Percentiles rank a stretch among this genome's conserved stretches.
Evolutionary conservation across 129 eudicot genomes (phyloP).

Genomic region (Gnaphalium uliginosum): DNA sequence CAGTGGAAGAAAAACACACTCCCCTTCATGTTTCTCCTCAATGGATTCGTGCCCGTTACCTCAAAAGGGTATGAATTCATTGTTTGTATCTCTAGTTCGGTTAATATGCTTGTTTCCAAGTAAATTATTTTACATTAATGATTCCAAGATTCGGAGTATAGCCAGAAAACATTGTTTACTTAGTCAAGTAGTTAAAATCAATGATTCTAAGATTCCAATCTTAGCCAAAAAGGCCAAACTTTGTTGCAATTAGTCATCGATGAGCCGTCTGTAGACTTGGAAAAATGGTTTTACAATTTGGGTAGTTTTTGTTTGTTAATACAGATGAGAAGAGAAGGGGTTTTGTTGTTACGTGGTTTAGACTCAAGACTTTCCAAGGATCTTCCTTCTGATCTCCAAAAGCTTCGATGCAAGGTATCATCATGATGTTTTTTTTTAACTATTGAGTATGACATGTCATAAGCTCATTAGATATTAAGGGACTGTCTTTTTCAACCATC

Average conservation of each 20-base stretch:
- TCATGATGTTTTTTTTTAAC: no score
- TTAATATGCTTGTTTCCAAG: neutral
- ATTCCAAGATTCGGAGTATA: constrained; percentile 7
- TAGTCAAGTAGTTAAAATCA: constrained; percentile 28
- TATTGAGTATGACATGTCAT: neutral
- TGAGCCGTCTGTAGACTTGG: constrained; percentile 36
- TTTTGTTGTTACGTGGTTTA: constrained; percentile 78
- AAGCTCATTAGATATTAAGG: neutral
- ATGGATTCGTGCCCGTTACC: constrained; percentile 85
- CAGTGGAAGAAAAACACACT: constrained; percentile 81
- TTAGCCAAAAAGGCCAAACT: constrained; percentile 32
- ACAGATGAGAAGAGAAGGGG: constrained; percentile 89
- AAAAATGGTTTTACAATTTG: constrained; percentile 9
- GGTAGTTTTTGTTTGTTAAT: constrained; percentile 31
- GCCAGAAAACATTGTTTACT: constrained; percentile 12
- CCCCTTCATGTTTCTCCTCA: constrained; percentile 85
- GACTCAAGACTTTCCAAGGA: constrained; percentile 96
- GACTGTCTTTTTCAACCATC: neutral
- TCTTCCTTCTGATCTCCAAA: constrained; percentile 95
- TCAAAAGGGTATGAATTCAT: constrained; percentile 44
- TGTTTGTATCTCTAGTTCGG: neutral
- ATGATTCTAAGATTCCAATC: constrained; percentile 21
- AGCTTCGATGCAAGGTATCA: constrained; percentile 96
- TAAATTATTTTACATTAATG: neutral
- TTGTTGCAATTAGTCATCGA: constrained; percentile 28